phyloP scores from a whole-genome alignment of 306 rosid species.

The Prinsepia uniflora region DNA sequence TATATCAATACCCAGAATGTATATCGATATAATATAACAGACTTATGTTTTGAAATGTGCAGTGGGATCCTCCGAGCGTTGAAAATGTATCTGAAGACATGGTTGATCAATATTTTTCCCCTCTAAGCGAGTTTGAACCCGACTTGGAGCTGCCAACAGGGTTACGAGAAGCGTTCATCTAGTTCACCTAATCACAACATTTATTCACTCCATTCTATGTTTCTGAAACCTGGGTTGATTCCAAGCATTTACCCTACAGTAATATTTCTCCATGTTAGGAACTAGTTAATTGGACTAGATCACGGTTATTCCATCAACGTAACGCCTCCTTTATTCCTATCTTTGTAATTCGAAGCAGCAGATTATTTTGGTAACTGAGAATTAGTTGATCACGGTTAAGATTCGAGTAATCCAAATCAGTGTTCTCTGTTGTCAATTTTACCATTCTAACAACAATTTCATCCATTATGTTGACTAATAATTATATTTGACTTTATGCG shows the following conservation, averaged over 20 bases:
- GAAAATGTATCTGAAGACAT: constrained; percentile 71
- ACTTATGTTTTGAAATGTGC: constrained; percentile 26
- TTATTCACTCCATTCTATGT: background rate
- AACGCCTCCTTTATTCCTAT: too few relatives aligned
- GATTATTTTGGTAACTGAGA: too few relatives aligned
- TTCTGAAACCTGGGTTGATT: background rate
- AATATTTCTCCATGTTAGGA: background rate
- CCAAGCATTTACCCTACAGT: background rate
- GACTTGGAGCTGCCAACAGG: constrained; percentile 70
- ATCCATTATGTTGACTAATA: too few relatives aligned
- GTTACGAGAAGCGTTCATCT: constrained; percentile 63
- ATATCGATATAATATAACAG: background rate
- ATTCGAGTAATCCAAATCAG: too few relatives aligned
- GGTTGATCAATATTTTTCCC: constrained; percentile 78
- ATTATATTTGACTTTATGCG: too few relatives aligned
- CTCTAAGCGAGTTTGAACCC: constrained; percentile 57
- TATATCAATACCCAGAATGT: background rate
- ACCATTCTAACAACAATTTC: too few relatives aligned
- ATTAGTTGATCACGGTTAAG: too few relatives aligned
- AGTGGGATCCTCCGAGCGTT: constrained; percentile 97
- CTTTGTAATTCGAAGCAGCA: too few relatives aligned
- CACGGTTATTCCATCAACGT: too few relatives aligned
- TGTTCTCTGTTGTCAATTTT: too few relatives aligned
- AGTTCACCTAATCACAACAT: background rate
- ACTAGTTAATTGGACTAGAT: background rate